These are phyloP conservation scores for Vitellaria paradoxa DNA, from an alignment of 179 eudicot genomes.

Conservation along the genomic window DNA sequence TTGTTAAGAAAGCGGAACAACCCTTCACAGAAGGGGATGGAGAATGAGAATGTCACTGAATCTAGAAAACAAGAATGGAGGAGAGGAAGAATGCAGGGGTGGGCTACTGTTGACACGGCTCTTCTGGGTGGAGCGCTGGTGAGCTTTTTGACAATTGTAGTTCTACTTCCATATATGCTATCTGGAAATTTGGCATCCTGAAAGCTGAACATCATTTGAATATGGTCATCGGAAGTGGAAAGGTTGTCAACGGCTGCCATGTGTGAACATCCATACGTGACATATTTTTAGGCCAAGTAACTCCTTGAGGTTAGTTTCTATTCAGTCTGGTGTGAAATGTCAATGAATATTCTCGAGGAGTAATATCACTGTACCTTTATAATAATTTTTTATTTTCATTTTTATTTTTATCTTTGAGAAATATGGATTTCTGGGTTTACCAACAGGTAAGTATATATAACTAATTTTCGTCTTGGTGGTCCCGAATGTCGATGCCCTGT, in stretches of 20 bases:
- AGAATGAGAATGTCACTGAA: slow-evolving; percentile 20
- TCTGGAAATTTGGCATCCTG: slow-evolving; percentile 4
- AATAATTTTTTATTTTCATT: too few species aligned
- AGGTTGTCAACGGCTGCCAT: background rate
- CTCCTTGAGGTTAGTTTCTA: too few species aligned
- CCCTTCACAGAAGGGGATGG: slow-evolving; percentile 16
- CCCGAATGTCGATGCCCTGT: too few species aligned
- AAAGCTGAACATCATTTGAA: background rate
- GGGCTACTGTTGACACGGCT: slow-evolving; percentile 55
- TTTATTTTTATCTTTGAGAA: too few species aligned
- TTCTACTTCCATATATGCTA: slow-evolving; percentile 31
- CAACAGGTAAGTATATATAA: too few species aligned
- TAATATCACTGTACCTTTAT: too few species aligned
- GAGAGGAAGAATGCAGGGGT: slow-evolving; percentile 20
- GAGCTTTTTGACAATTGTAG: slow-evolving; percentile 56
- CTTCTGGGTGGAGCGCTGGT: slow-evolving; percentile 56
- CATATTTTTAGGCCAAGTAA: too few species aligned
- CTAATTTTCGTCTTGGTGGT: too few species aligned
- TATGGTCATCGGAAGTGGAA: background rate
- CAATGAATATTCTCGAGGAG: too few species aligned
- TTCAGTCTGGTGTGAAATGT: too few species aligned
- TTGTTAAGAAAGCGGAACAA: slow-evolving; percentile 45
- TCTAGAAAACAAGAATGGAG: slow-evolving; percentile 17
- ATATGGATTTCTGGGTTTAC: too few species aligned
- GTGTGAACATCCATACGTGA: too few species aligned